Evolutionary conservation across 495 filamentous ascomycete genomes (phyloP), one percentile per base, ranked within the genome.

Genomic region (Aspergillus ellipticus): DNA sequence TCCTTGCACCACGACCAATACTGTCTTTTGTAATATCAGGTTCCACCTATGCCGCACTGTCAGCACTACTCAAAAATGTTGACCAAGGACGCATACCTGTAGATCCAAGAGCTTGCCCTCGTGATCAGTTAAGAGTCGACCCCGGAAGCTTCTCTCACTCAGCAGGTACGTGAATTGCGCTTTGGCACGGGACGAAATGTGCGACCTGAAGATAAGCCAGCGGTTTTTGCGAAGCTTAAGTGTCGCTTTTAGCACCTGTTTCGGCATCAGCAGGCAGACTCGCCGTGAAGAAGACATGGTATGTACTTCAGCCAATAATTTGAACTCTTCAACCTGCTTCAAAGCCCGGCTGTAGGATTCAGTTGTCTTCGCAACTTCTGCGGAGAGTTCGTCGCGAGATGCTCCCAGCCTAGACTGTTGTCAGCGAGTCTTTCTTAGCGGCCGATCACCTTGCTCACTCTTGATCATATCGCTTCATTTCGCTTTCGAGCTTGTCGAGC

Each of bases 91-190:
- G 56, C 67, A 52, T 66, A 95, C 89, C 51, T 88, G 79, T 31
- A 99, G 76, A 58, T 94, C 88, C 28, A 97, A 77, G 21, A 78
- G 73, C 60, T 89, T 89, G 24, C 74, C 63, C 42, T 77, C 71
- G 69, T 97, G 94, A 56, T 96, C 86, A 19, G 94, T 79, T 37
- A 85, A 71, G 22, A 97, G 80, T 55, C 82, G 82, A 43, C 94
- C 94, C 17, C 92, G 83, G 72, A 96, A 99, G 15, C 87, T 84
- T 62, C 94, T 82, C 66, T 97, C 92, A 62, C 85, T 88, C 43
- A 99, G 80, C 13, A 97, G 79, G 63, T 91, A 94, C 39, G 80
- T 86, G 66, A 99, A 99, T 57, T 89, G 90, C 16, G 85, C 83
- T 47, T 92, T 85, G 22, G 92, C 91, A 49, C 90, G 84, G 11